A percentile compares a stretch with the other conserved stretches of the same genome.
Evolutionary conservation across 148 eudicot species (phyloP).

Genomic region (Silene conica): DNA sequence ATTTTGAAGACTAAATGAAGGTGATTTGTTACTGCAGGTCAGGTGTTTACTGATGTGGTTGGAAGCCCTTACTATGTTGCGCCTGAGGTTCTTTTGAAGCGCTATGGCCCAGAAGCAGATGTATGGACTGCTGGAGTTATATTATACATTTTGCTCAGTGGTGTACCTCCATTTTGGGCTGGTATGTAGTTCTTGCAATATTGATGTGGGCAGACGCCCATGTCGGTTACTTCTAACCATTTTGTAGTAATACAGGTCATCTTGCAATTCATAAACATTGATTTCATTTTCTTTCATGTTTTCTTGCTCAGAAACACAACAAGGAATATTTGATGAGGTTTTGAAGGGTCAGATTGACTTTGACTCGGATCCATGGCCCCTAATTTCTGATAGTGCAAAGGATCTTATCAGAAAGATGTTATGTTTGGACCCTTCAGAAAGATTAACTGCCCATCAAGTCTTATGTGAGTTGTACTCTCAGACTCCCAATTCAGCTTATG

Average conservation of each 20-base stretch:
- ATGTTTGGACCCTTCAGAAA: slow-evolving; percentile 57
- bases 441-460: slow-evolving; percentile 92
- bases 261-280: background rate
- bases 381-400: slow-evolving; percentile 87
- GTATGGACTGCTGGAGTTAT: slow-evolving; percentile 99
- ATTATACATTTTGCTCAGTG: slow-evolving; percentile 88
- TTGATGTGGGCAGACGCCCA: background rate
- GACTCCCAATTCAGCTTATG: background rate
- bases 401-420: slow-evolving; percentile 91
- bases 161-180: slow-evolving; percentile 99
- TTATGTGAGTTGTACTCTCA: slow-evolving; percentile 50
- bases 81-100: slow-evolving; percentile 95
- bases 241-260: background rate
- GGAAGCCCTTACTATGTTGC: slow-evolving; percentile 99
- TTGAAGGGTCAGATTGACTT: slow-evolving; percentile 86
- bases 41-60: slow-evolving; percentile 84
- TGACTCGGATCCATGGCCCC: slow-evolving; percentile 96
- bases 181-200: slow-evolving; percentile 39
- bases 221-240: background rate
- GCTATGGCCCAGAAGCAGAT: slow-evolving; percentile 94
- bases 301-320: slow-evolving; percentile 73
- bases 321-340: slow-evolving; percentile 97
- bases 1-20: slow-evolving; percentile 9
- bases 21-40: slow-evolving; percentile 53
- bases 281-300: slow-evolving; percentile 9